A percentile compares a stretch with the other conserved stretches of the same genome.
These are phyloP conservation scores for Akanthomyces muscarius DNA, from an alignment of 2,329 filamentous ascomycete genomes.

Conservation along the genomic window DNA sequence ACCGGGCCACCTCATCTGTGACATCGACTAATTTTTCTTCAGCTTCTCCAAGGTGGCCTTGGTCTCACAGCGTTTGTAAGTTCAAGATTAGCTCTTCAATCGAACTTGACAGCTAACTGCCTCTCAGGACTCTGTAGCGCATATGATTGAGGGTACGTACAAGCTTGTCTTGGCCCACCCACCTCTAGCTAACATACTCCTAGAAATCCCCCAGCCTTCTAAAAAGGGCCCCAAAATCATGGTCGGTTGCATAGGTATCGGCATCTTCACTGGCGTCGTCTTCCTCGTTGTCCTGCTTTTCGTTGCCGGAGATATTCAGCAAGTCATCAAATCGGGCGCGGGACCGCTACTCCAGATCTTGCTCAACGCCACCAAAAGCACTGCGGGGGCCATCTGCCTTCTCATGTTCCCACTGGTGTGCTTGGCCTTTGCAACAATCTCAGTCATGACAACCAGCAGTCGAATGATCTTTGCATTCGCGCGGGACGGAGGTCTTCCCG, in stretches of 20 bases:
- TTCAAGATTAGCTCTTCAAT: neutral
- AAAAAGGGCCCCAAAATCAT: slow-evolving; percentile 32
- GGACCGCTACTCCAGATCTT: slow-evolving; percentile 61
- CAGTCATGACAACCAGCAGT: slow-evolving; percentile 62
- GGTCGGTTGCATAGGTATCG: slow-evolving; percentile 58
- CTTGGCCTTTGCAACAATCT: slow-evolving; percentile 58
- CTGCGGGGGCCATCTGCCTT: slow-evolving; percentile 58
- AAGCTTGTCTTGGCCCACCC: neutral
- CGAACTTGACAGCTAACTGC: neutral
- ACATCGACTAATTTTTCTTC: neutral
- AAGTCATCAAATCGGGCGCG: slow-evolving; percentile 50
- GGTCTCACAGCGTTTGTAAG: slow-evolving; percentile 30
- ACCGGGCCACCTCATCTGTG: accelerated
- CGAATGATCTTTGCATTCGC: slow-evolving; percentile 66
- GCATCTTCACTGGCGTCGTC: slow-evolving; percentile 57
- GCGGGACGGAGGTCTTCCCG: slow-evolving; percentile 61
- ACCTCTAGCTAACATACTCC: neutral
- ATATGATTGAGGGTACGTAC: slow-evolving; percentile 30
- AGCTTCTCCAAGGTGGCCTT: slow-evolving; percentile 30
- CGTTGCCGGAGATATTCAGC: slow-evolving; percentile 53
- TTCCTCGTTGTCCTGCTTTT: slow-evolving; percentile 63
- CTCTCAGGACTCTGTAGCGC: slow-evolving; percentile 30
- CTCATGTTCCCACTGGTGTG: slow-evolving; percentile 65
- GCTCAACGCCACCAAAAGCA: slow-evolving; percentile 57
- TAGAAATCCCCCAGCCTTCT: slow-evolving; percentile 30